Evolutionary conservation across 208 protist genomes (phyloP), one percentile per base, ranked within the genome.

Genomic region (Leishmania guyanensis): DNA sequence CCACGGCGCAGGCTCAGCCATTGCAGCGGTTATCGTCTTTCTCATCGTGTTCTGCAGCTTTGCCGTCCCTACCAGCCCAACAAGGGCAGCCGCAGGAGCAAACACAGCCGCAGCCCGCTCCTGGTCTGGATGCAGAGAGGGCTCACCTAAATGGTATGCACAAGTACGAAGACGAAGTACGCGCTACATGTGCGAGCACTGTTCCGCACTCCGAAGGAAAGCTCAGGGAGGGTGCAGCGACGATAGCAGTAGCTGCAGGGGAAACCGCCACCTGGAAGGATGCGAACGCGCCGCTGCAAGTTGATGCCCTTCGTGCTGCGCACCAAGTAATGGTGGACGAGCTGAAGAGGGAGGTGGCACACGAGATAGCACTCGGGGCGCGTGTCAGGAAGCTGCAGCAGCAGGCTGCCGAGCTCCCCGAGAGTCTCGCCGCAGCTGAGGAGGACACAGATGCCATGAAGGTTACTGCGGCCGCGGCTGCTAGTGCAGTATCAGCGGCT

Each of bases 121-220:
- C 51, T 12, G 26, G 33, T 46, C 50, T 91, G 17, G 79, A 87
- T 51, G 79, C 51, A 36, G 84, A 87, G 20, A 91, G 91, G 60
- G 51, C 51, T 16, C 79, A 88, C 20, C 69, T 82, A n/a, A 17
- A 9, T 12, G 81, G 84, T 20, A 78, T 92, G 5, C 29, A 68
- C 22, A 54, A 6, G 1, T 94, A 93, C 70, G 80, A 91, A 69
- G 84, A 86, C 26, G 76, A 94, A 64, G 88, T 89, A 66, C 80
- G 76, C 5, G 65, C 46, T 5, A 43, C 76, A 6, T 88, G 91
- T 62, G 85, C 90, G 50, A 73, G 88, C 58, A 89, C 81, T 0
- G 86, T 93, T 1, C 74, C 68, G 29, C 89, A 92, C 78, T 94
- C 92, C 72, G 89, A 92, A 73, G 60, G 68, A 53, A 79, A 84